Base-by-base conservation (phyloP, 169 alveolate genomes). In the Cryptosporidium viatorum region DNA sequence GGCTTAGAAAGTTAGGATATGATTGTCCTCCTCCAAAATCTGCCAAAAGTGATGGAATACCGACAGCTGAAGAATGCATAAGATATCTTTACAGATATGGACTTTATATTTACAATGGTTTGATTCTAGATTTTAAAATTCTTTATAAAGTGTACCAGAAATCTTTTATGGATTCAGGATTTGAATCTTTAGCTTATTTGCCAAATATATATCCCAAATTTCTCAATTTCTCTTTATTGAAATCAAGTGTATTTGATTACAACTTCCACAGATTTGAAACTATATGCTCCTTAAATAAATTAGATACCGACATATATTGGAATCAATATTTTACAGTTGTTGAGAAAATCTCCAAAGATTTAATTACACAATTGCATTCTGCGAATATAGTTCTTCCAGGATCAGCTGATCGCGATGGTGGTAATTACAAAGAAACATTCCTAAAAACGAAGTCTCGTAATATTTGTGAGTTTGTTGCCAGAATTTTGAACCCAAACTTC, bases 81-180 rank as follows among this genome's bases (percentile, higher is more conserved):
- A 16, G 52, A 35, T 80, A 80, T 65, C 29, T 80, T 21, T 80
- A 80, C 43, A 50, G 89, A n/a, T 80, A 80, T 80, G 89, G 89
- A 16, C 67, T 80, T 37, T 80, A 80, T 65, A 62, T 80, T 39
- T 59, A 45, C 69, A 80, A 80, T 31, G 89, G 89, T 3, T 41
- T 80, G 55, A 58, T 80, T 65, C 37, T 80, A 9, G 80, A 62
- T 45, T 6, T 80, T 35, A 43, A 80, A 23, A 26, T 7, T 21
- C 89, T 80, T 31, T 80, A 62, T 14, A 67, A 43, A 39, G 33
- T 67, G 16, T 80, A 80, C 51, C 37, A 29, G 41, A 62, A 60
- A 45, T 41, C 89, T 18, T 80, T 80, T 45, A 12, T 33, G 23
- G 89, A 80, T 8, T 43, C 80, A n/a, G 89, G 75, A 37, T 60